These are phyloP conservation scores for Isoetes taiwanensis DNA, from an alignment of 75 land plant genomes.

Conservation along the genomic window DNA sequence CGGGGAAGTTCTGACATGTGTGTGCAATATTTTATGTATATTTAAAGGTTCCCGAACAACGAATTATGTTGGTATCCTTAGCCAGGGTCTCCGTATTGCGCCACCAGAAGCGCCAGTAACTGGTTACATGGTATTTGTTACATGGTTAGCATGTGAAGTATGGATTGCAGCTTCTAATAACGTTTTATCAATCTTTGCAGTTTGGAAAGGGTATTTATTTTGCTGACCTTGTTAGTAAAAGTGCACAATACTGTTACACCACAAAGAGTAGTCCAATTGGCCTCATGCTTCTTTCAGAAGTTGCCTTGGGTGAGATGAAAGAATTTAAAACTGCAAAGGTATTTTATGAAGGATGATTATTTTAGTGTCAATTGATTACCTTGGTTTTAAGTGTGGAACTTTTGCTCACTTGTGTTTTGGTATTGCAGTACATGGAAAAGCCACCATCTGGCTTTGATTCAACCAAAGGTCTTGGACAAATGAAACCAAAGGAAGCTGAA, in stretches of 20 bases:
- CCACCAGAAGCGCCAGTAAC: constrained; percentile 98
- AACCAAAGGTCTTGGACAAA: constrained; percentile 81
- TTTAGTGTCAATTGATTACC: not conserved
- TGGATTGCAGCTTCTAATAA: no score
- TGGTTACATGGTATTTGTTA: constrained; percentile 72
- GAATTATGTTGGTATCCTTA: constrained; percentile 93
- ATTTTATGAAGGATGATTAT: not conserved
- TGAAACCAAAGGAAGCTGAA: constrained; percentile 41
- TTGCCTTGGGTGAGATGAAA: constrained; percentile 70
- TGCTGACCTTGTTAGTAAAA: constrained; percentile 96
- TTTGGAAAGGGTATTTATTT: constrained; percentile 96
- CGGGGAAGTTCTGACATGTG: not conserved
- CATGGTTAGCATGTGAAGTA: no score
- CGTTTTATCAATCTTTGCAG: constrained; percentile 20
- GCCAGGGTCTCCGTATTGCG: constrained; percentile 93
- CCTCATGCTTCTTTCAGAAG: constrained; percentile 85
- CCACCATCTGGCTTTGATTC: constrained; percentile 77
- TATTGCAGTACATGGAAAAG: constrained; percentile 80
- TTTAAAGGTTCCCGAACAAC: constrained; percentile 79
- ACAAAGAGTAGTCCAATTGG: constrained; percentile 74
- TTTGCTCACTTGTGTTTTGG: no score
- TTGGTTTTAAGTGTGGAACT: no score
- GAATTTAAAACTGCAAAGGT: constrained; percentile 75
- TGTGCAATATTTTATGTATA: not conserved
- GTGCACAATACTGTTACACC: constrained; percentile 93